Base-by-base conservation (phyloP, 352 stramenopile species). In the Pythium brachiatum region DNA sequence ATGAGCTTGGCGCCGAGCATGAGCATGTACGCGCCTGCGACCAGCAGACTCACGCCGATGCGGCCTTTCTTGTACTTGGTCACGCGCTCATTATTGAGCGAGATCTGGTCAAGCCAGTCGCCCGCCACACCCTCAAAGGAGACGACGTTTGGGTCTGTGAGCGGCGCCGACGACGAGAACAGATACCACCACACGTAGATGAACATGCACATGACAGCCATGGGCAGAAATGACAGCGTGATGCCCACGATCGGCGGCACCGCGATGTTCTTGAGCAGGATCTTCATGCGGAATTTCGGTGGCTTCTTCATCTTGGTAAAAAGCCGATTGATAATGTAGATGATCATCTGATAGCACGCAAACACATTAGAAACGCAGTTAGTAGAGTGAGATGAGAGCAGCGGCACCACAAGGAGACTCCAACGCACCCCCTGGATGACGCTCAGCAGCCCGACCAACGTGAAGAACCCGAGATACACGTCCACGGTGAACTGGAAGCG, bases 251-350 rank as follows among this genome's bases (percentile, higher is more conserved):
- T 77, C 8, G 96, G 90, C 4, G 95, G 81, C 5, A 80, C 70
- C 13, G 86, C 81, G 23, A 98, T 81, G 50, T 97, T 95, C 51
- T 89, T 88, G 39, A 98, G 88, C 20, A 99, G 66, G 29, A 92
- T 79, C 48, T 84, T 88, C 65, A 94, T 90, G 54, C 96, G 90
- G 68, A 98, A 98, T 52, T 85, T 82, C 4, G 96, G 96, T 21
- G 96, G 94, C 68, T 97, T 89, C 63, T 97, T 95, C 70, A 98
- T 89, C 70, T 97, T 98, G 2, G 97, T 99, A 32, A 98, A 86
- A 12, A 98, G 57, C 0, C 95, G 87, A 56, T 98, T 98, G 51
- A 98, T 90, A 48, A 84, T 69, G 83, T 95, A 99, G 58, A 98
- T 78, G 34, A 98, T 77, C 34, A 89, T 86, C 78, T 90, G 64